These are phyloP conservation scores for Tagetes erecta DNA, from an alignment of 129 eudicot species.

Conservation along the genomic window DNA sequence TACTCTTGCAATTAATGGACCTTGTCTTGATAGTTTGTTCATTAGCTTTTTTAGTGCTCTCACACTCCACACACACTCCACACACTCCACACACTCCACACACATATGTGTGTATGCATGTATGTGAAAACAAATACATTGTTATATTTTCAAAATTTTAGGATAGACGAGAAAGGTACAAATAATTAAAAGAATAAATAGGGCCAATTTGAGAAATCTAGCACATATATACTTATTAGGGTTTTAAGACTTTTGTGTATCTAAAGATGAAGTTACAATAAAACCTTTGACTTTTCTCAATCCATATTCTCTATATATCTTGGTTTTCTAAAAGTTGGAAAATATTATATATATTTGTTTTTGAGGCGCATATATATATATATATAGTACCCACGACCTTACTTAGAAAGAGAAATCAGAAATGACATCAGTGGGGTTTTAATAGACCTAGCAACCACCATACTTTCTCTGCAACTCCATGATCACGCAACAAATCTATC, in stretches of 20 bases:
- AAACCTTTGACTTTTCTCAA: conserved; percentile 10
- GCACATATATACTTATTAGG: neutral
- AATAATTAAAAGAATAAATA: neutral
- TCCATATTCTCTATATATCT: neutral
- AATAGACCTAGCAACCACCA: conserved; percentile 21
- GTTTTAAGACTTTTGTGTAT: conserved; percentile 11
- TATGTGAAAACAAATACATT: neutral
- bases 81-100: too few species aligned
- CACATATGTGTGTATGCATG: too few species aligned
- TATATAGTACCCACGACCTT: conserved; percentile 5
- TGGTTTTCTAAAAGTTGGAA: conserved; percentile 26
- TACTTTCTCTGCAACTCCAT: conserved; percentile 26
- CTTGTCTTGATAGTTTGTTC: too few species aligned
- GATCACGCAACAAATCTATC: conserved; percentile 32
- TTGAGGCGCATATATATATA: neutral
- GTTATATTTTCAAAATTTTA: neutral
- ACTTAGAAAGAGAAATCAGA: neutral
- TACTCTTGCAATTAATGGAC: too few species aligned
- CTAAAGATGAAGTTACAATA: neutral
- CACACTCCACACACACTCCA: too few species aligned
- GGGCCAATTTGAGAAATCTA: neutral
- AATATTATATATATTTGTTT: conserved; percentile 14
- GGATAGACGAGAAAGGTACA: neutral
- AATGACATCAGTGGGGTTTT: neutral
- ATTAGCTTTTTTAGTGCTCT: too few species aligned